These are phyloP conservation scores for Penicillium maclennaniae DNA, from an alignment of 495 filamentous ascomycete species.

Conservation along the genomic window DNA sequence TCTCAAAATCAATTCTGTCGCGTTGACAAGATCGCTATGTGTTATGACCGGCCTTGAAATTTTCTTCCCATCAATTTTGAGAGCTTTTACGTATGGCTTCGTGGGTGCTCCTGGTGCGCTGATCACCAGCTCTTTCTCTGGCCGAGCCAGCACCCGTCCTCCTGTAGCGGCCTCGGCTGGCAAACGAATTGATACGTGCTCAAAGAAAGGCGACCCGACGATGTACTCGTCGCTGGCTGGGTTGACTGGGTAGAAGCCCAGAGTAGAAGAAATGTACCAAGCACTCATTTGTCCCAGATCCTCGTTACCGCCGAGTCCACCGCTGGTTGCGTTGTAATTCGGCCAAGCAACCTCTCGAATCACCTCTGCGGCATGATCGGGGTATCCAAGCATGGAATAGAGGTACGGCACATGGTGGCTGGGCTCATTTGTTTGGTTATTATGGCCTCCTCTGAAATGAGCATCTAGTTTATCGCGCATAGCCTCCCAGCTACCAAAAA, in stretches of 20 bases:
- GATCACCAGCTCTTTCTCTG: conserved; percentile 17
- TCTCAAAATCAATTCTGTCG: conserved; percentile 22
- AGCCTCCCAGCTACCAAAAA: conserved; percentile 19
- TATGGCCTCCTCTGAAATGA: conserved; percentile 27
- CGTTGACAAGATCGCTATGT: conserved; percentile 16
- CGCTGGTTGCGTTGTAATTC: conserved; percentile 29
- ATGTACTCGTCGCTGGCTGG: conserved; percentile 27
- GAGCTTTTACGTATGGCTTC: conserved; percentile 19
- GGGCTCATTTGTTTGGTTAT: conserved; percentile 27
- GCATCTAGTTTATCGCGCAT: conserved; percentile 21
- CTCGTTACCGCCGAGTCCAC: conserved; percentile 26
- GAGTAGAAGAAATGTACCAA: conserved; percentile 27
- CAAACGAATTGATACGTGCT: conserved; percentile 19
- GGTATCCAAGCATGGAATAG: conserved; percentile 21
- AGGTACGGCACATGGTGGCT: conserved; percentile 30
- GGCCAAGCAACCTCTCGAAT: conserved; percentile 22
- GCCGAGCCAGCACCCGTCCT: conserved; percentile 3
- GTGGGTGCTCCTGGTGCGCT: conserved; percentile 16
- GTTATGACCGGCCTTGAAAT: conserved; percentile 11
- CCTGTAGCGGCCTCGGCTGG: conserved; percentile 16
- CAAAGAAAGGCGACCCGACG: conserved; percentile 25
- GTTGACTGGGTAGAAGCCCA: conserved; percentile 29
- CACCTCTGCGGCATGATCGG: conserved; percentile 16
- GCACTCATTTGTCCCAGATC: conserved; percentile 30
- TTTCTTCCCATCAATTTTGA: conserved; percentile 17